Evolutionary conservation across 805 yeast genomes (phyloP), one percentile per base, ranked within the genome.

Genomic region (Phaffomyces opuntiae): DNA sequence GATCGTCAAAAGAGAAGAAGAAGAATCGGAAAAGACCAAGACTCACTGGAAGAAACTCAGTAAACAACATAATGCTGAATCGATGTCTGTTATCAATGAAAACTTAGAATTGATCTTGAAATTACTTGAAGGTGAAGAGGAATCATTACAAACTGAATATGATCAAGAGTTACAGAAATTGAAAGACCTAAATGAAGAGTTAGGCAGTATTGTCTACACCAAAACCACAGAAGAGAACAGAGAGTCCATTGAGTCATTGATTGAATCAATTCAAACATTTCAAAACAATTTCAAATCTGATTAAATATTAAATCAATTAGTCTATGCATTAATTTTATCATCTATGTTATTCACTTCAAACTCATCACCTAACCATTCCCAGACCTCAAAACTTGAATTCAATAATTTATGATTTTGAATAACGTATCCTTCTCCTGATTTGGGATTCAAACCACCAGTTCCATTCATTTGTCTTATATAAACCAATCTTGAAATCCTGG

Each of bases 331-430:
- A 4, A 65, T 42, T 35, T 51, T 41, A 2, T 48, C 46, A 31
- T 61, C 64, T 3, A 69, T 31, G 1, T 44, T 37, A 1, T 54
- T 50, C 13, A 60, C 55, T 1, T 45, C 32, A 24, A 49, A 59
- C 29, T 64, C 69, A 8, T 59, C 53, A 1, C 77, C 80, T 7
- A 76, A 50, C 88, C 89, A 84, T 54, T 73, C 75, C 80, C 90
- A 88, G 1, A 80, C 84, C 49, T 89, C 95, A 58, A 81, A 93
- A 36, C 81, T 86, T 79, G 97, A 93, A 61, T 93, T 93, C 48
- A 93, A 68, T 7, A 81, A 77, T 49, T 78, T 77, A 45, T 84
- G 77, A 49, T 79, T 78, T 43, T 95, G 97, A 46, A 93, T 72
- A 53, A 83, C 81, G 54, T 82, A 86, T 3, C 82, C 75, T 27